Evolutionary conservation across 352 stramenopile species (phyloP).

Genomic region (Phytophthora constricta): DNA sequence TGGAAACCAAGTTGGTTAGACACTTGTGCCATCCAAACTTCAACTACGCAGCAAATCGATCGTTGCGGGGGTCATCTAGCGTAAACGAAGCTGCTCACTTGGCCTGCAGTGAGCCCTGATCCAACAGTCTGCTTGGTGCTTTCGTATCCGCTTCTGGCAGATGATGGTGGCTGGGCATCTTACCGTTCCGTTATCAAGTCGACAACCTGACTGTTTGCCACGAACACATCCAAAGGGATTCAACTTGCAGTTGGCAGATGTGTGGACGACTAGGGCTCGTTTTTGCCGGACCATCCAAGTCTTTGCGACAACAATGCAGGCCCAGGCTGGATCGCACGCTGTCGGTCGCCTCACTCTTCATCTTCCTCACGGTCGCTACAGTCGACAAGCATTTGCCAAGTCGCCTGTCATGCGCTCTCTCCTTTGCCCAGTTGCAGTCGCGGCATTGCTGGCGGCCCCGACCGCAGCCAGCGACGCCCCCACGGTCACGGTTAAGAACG

Average conservation of each 20-base stretch:
- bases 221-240: not conserved
- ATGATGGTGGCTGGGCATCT: no score
- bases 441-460: not conserved
- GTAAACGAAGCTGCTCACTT: no score
- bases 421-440: not conserved
- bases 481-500: constrained; percentile 29
- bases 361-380: constrained; percentile 13
- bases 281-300: not conserved
- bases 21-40: no score
- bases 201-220: no score
- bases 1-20: no score
- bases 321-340: not conserved
- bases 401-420: constrained; percentile 5
- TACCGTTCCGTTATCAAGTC: no score
- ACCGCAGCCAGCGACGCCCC: constrained; percentile 3
- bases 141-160: no score
- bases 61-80: no score
- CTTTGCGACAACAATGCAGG: not conserved
- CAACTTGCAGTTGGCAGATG: not conserved
- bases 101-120: no score
- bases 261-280: not conserved
- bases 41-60: no score
- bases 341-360: constrained; percentile 5
- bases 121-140: no score
- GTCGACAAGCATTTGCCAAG: not conserved